Evolutionary conservation across 352 stramenopile genomes (phyloP), one percentile per base, ranked within the genome.

Genomic region (Phytophthora cryptogea): DNA sequence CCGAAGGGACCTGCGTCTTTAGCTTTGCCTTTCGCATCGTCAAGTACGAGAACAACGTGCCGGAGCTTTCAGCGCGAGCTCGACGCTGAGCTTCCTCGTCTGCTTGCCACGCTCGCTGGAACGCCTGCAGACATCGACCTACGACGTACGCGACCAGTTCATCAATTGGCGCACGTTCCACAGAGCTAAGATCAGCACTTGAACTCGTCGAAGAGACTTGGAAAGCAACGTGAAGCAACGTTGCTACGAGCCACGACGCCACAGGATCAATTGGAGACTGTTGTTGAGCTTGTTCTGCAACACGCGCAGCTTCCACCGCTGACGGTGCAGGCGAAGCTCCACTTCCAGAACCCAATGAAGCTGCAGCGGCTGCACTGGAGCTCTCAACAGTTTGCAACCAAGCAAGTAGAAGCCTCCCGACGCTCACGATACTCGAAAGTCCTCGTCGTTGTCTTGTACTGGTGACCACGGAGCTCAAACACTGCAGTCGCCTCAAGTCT

Each of bases 1-100:
- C 42, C 11, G 40, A 39, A 26, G 11, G 54, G 33, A n/a, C 52
- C 14, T 20, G 41, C 0, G 50, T 32, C 33, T 67, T 69, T 0
- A 41, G 41, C 46, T 58, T 72, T 0, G 63, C 9, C 23, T 68
- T 68, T 11, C 64, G 53, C 52, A 72, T 52, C 3, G 63, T 72
- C 27, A 72, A 42, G 23, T 72, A 91, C 1, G 69, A 62, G 40
- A 91, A 88, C 52, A 91, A 85, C 0, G 67, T 78, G 4, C 68
- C 60, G 1, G 63, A 69, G 17, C 52, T 52, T 36, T 83, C 69
- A 1, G 68, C 54, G 6, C 62, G 33, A 27, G 58, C 48, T 4
- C 59, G 61, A 23, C 49, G 53, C n/a, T 90, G 74, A 13, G 47
- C 58, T 31, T 83, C 61, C 26, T 76, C 76, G 8, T 71, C 55